Base-by-base conservation (phyloP, 192 early-diverging fungal species). In the Mortierella antarctica region DNA sequence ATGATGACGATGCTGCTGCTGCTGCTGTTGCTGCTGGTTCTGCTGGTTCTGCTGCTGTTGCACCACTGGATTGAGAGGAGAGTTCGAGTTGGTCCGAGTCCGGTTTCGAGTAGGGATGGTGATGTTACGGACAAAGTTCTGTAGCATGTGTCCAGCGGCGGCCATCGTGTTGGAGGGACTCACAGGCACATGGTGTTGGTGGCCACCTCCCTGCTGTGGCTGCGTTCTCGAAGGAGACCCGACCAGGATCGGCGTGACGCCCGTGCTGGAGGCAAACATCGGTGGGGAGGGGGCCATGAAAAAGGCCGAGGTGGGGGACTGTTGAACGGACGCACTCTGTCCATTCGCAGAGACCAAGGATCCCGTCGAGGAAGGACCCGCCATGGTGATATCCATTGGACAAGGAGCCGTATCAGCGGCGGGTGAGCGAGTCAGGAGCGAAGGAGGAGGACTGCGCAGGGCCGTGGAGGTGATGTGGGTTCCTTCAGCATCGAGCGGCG, bases 41-140 rank as follows among this genome's bases (percentile, higher is more conserved):
- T 39, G 51, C 6, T 44, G 39, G 11, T 39, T 13, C 48, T 55
- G 18, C 40, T 42, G 57, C 10, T 57, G 49, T 20, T 71, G 61
- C 7, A 70, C 46, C 57, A 79, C 56, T 6, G 68, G 63, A 21
- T 79, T 79, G 14, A 71, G 58, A 12, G 63, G 63, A 7, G 77
- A 80, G 51, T 68, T 80, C 1, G 77, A 80, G 47, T 72, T 80
- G 53, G 77, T 72, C 20, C 77, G 67, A 23, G 54, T 64, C 10
- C 77, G 65, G 21, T 56, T 66, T 10, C 77, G 54, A n/a, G 63
- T 62, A 15, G 70, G 69, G 21, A 61, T 71, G 1, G 63, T 57
- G 17, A 80, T 68, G 48, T 72, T 80, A 12, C 77, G 65, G 21
- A 80, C 70, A 57, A 80, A 67, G 53, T 80, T 80, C 48, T 67